Base-by-base conservation (phyloP, 2,329 filamentous ascomycete species). In the Scorias spongiosa region DNA sequence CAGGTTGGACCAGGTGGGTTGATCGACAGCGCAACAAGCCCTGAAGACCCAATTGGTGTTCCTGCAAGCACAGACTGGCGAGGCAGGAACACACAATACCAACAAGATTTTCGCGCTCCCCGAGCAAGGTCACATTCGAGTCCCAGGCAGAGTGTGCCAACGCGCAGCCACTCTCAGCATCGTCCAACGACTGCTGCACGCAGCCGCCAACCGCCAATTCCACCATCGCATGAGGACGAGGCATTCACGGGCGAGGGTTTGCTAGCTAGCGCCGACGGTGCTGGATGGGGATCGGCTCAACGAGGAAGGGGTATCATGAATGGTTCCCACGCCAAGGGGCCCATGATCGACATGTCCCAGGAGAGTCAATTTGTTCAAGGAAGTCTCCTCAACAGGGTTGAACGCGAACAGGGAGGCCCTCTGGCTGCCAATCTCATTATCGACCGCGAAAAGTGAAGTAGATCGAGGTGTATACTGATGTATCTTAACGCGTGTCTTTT, bases 221-320 rank as follows among this genome's bases (percentile, higher is more conserved):
- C 28, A 11, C 20, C n/a, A 18, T 14, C 36, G 34, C 17, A 18
- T 15, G 14, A 39, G 44, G 42, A 36, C 9, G n/a, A 58, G 28
- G 63, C 63, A 2, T 70, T 70, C 44, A 68, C 66, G 1, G 66
- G 66, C 5, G 63, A 64, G 18, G 66, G 66, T 2, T 52, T 70
- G 39, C 51, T 70, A 14, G 63, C 63, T 0, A 43, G 43, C 26
- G 53, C 57, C n/a, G 57, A 61, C 8, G 61, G 59, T 14, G 61
- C 60, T 44, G 62, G 65, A 11, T 63, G 66, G 53, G 61, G 63
- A 7, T 53, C 55, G 12, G 57, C 54, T 9, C 52, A 54, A 6
- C 56, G 58, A n/a, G 66, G 67, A 2, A 58, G 63, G 42, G 68
- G 66, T 2, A 65, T 68, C 12, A 64, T 66, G 56, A 65, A 66